Evolutionary conservation across 176 grass and related monocot genomes (phyloP).

Genomic region (Triticum dicoccoides): DNA sequence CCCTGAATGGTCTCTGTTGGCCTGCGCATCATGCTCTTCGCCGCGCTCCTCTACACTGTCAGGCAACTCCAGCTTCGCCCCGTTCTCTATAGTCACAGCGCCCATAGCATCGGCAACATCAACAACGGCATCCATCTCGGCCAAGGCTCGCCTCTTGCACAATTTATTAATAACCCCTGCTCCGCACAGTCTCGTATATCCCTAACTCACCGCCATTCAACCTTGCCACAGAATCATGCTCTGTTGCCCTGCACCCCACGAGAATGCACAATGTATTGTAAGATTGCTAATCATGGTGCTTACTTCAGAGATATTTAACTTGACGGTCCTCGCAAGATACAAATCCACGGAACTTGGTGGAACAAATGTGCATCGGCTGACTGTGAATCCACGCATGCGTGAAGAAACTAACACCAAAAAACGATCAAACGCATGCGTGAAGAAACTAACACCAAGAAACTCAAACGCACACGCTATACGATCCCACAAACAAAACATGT

Average conservation of each 20-base stretch:
- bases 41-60: not conserved
- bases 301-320: not conserved
- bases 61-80: slow-evolving; percentile 6
- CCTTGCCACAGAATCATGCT: slow-evolving; percentile 18
- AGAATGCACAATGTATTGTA: not conserved
- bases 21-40: slow-evolving; percentile 18
- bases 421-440: not conserved
- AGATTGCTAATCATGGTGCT: not conserved
- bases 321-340: not conserved
- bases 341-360: not conserved
- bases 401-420: slow-evolving; percentile 3
- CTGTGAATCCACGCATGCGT: not conserved
- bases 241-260: not conserved
- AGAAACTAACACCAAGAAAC: slow-evolving; percentile 5
- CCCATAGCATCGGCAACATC: slow-evolving; percentile 10
- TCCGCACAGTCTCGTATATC: not conserved
- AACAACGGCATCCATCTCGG: slow-evolving; percentile 30
- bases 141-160: not conserved
- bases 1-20: slow-evolving; percentile 34
- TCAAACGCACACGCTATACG: not conserved
- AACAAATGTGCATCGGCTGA: not conserved
- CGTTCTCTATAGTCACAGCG: slow-evolving; percentile 19
- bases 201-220: not conserved
- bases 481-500: slow-evolving; percentile 6
- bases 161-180: slow-evolving; percentile 17